A percentile compares a stretch with the other conserved stretches of the same genome.
Evolutionary conservation across 129 eudicot genomes (phyloP).

Genomic region (Smallanthus sonchifolius): DNA sequence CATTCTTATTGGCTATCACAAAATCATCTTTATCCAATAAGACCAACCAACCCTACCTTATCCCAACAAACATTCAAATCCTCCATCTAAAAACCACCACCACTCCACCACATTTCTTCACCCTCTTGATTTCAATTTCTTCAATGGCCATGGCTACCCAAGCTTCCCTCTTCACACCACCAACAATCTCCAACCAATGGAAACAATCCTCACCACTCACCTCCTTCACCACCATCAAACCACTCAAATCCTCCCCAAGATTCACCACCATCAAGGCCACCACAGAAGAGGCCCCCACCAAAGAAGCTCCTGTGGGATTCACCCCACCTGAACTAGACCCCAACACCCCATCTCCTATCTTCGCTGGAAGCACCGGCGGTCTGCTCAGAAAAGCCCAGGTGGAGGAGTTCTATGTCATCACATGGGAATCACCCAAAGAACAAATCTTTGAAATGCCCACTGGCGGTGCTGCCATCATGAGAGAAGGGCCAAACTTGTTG

Average conservation of each 20-base stretch:
- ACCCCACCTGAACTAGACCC: slow-evolving; percentile 93
- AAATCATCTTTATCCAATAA: slow-evolving; percentile 32
- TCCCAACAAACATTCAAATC: not conserved
- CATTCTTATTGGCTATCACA: slow-evolving; percentile 16
- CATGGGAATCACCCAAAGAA: slow-evolving; percentile 93
- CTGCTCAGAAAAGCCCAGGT: slow-evolving; percentile 83
- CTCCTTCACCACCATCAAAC: slow-evolving; percentile 37
- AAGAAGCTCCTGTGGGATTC: slow-evolving; percentile 70
- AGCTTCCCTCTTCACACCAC: slow-evolving; percentile 69
- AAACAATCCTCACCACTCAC: slow-evolving; percentile 40
- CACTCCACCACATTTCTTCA: slow-evolving; percentile 5
- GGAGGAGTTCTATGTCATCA: slow-evolving; percentile 86
- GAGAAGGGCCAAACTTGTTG: slow-evolving; percentile 84
- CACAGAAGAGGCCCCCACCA: slow-evolving; percentile 23
- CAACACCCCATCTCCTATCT: slow-evolving; percentile 88
- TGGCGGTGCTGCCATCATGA: slow-evolving; percentile 92
- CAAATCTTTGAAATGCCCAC: slow-evolving; percentile 97
- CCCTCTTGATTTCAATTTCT: not conserved
- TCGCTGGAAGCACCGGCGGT: slow-evolving; percentile 96
- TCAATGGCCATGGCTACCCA: slow-evolving; percentile 72
- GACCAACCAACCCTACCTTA: slow-evolving; percentile 16
- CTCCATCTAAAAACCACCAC: slow-evolving; percentile 1
- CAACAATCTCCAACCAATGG: slow-evolving; percentile 51
- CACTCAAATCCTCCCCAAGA: slow-evolving; percentile 27
- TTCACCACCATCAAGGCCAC: slow-evolving; percentile 39